These are phyloP conservation scores for Verticillium isaacii DNA, from an alignment of 2,329 filamentous ascomycete genomes.

Conservation along the genomic window DNA sequence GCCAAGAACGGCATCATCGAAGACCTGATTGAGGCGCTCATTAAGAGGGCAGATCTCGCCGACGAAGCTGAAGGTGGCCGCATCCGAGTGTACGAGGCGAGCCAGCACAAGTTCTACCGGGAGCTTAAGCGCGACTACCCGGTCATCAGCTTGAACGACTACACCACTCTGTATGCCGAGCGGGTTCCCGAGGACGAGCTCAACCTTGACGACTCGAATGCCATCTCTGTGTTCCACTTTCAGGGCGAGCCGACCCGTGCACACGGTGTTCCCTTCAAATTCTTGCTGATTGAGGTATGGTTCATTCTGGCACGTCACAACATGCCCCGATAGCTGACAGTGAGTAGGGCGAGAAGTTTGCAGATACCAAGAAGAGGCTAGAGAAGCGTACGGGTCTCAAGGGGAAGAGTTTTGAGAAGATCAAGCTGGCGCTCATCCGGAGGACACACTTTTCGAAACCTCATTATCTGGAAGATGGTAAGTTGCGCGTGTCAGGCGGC, in stretches of 20 bases:
- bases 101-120: conserved; percentile 78
- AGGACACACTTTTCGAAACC: conserved; percentile 71
- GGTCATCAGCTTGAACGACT: conserved; percentile 83
- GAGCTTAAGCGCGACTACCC: conserved; percentile 65
- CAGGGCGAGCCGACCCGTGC: conserved; percentile 80
- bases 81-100: conserved; percentile 78
- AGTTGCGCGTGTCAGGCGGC: conserved; percentile 25
- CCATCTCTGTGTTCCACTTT: conserved; percentile 85
- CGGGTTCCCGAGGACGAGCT: conserved; percentile 69
- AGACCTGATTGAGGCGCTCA: conserved; percentile 70
- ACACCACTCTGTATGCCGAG: conserved; percentile 76
- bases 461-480: conserved; percentile 83
- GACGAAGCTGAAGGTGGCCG: conserved; percentile 66
- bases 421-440: conserved; percentile 85
- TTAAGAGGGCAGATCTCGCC: conserved; percentile 75
- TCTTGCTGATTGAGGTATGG: conserved; percentile 74
- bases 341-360: conserved; percentile 72
- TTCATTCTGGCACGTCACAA: background rate
- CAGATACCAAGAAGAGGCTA: conserved; percentile 89
- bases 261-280: conserved; percentile 88
- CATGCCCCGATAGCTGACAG: conserved; percentile 1
- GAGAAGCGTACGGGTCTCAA: conserved; percentile 92
- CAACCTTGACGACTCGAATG: conserved; percentile 50
- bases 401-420: conserved; percentile 97
- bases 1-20: conserved; percentile 77